Percentiles rank a stretch among this genome's conserved stretches.
Evolutionary conservation across 805 yeast species (phyloP).

Genomic region (Nakazawaea laoshanensis): DNA sequence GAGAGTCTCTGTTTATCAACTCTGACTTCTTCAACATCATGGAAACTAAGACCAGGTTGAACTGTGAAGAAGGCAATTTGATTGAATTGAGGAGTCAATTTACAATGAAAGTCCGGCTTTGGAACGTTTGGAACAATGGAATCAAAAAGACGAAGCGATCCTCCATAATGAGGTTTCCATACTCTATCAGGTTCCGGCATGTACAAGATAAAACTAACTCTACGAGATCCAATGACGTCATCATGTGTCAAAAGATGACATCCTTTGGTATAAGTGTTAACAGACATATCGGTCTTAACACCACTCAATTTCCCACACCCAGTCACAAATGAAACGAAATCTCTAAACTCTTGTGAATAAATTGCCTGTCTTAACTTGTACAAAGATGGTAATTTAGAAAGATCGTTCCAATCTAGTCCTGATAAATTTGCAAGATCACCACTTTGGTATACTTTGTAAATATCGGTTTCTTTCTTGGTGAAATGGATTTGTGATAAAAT

Average conservation of each 20-base stretch:
- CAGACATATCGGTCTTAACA: constrained; percentile 83
- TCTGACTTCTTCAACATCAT: constrained; percentile 95
- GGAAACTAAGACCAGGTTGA: constrained; percentile 94
- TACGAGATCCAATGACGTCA: constrained; percentile 92
- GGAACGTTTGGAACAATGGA: constrained; percentile 89
- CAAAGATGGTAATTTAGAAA: constrained; percentile 64
- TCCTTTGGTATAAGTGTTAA: constrained; percentile 85
- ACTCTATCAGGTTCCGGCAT: constrained; percentile 83
- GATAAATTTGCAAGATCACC: constrained; percentile 90
- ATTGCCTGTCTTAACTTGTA: constrained; percentile 78
- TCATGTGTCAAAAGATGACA: constrained; percentile 94
- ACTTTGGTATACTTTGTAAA: constrained; percentile 83
- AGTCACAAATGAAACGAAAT: constrained; percentile 66
- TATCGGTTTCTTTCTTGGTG: constrained; percentile 94
- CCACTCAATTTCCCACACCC: constrained; percentile 89
- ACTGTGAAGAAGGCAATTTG: constrained; percentile 95
- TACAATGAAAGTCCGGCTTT: constrained; percentile 57
- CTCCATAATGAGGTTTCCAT: constrained; percentile 94
- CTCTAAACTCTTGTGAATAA: constrained; percentile 80
- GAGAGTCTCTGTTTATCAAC: constrained; percentile 87
- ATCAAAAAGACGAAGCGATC: constrained; percentile 80
- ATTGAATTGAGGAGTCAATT: constrained; percentile 86
- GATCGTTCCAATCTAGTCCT: constrained; percentile 72
- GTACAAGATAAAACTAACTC: constrained; percentile 88
- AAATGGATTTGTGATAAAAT: constrained; percentile 78